Conservation (phyloP, 345 rosid species). For the Acer negundo region DNA sequence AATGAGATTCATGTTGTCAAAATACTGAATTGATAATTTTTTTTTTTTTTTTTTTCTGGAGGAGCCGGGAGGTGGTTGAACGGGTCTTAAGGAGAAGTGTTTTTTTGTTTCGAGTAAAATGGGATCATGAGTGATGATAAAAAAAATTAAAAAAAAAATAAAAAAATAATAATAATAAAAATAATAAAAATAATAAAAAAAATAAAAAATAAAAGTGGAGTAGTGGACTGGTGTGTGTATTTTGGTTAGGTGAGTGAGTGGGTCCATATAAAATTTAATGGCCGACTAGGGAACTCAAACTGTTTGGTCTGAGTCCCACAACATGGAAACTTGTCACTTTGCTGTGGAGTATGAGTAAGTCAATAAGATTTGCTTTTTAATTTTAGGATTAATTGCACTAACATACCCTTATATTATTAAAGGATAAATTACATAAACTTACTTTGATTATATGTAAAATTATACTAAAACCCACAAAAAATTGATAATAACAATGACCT, state of each 20-base stretch:
- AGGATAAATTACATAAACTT: too few species aligned
- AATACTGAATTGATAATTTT: not conserved
- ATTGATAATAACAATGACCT: too few species aligned
- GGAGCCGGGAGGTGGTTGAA: not conserved
- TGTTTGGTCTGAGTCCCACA: constrained; percentile 20
- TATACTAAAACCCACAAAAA: too few species aligned
- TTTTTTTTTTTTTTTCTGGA: too few species aligned
- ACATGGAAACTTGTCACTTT: constrained; percentile 26
- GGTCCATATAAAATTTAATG: constrained; percentile 27
- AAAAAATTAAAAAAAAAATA: not conserved
- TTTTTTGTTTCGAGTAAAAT: not conserved
- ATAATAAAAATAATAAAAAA: not conserved
- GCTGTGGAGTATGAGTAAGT: not conserved
- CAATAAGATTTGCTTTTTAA: not conserved
- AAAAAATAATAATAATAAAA: too few species aligned
- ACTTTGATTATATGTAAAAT: too few species aligned
- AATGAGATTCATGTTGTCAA: not conserved
- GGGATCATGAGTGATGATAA: not conserved
- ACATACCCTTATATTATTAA: too few species aligned
- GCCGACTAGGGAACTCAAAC: constrained; percentile 24
- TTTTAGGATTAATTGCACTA: too few species aligned
- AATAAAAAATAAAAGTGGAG: not conserved
- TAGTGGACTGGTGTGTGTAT: constrained; percentile 3
- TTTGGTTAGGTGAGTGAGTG: constrained; percentile 30
- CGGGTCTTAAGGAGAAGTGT: constrained; percentile 38